Evolutionary conservation across 2,329 filamentous ascomycete genomes (phyloP), one percentile per base, ranked within the genome.

Genomic region (Phialophora verrucosa): DNA sequence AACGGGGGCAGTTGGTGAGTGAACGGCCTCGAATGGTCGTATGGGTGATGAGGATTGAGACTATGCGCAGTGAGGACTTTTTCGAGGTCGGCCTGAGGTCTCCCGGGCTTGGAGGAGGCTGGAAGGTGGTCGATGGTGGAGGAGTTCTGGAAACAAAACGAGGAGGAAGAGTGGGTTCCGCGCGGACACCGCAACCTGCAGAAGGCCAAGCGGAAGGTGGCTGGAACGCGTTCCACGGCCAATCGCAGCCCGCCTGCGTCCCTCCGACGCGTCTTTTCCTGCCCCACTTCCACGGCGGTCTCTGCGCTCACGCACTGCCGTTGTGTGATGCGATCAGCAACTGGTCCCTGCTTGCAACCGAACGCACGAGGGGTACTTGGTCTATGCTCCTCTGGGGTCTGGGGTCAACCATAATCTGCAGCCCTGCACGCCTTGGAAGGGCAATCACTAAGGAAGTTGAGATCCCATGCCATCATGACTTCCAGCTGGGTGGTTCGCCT

Each of bases 401-500:
- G 57, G 53, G 17, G 38, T 44, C 6, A 44, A n/a, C 17, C 38
- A 44, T n/a, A n/a, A n/a, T 3, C 38, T 44, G 38, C 38, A 47
- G 47, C 29, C 44, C 59, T 38, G 47, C 31, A 23, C 31, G 29
- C 14, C 27, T 29, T 53, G 23, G 10, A 14, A 53, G 49, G 23
- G 23, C 27, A 25, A 25, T 3, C 49, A 12, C 23, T 31, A 2
- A n/a, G 14, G 38, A n/a, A 44, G 38, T 1, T 12, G 38, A n/a
- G 17, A n/a, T 44, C 38, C 5, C 38, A 7, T 44, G 17, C 3
- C 38, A 44, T 17, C 35, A 66, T 65, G 62, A 51, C 51, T 42
- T 56, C 63, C 25, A 66, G 54, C 31, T 70, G 68, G 65, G 62
- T 70, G 31, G 64, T 68, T 51, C 63, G 68, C 32, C 67, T 69